These are phyloP conservation scores for Aspergillus diversus DNA, from an alignment of 495 filamentous ascomycete species.

Conservation along the genomic window DNA sequence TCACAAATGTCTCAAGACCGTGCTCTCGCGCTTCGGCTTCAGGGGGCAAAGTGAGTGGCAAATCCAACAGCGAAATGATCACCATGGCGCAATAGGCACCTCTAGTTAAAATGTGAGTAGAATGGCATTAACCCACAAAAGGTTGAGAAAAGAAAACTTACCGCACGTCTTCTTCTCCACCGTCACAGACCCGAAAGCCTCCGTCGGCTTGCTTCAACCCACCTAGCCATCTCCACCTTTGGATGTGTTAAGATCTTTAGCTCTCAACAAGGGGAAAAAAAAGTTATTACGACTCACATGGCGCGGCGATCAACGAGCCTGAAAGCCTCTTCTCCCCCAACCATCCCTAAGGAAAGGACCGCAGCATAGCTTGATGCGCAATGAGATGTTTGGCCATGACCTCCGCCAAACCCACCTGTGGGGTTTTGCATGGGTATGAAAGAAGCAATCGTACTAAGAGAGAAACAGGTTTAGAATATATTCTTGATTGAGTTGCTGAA, in stretches of 20 bases:
- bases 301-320: slow-evolving; percentile 76
- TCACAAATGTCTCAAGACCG: slow-evolving; percentile 59
- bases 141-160: slow-evolving; percentile 39
- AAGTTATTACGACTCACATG: slow-evolving; percentile 57
- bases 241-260: slow-evolving; percentile 26
- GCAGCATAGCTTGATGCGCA: slow-evolving; percentile 85
- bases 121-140: slow-evolving; percentile 3
- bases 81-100: slow-evolving; percentile 90
- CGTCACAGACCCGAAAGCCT: slow-evolving; percentile 76
- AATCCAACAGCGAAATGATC: slow-evolving; percentile 76
- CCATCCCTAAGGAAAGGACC: slow-evolving; percentile 73
- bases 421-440: slow-evolving; percentile 79
- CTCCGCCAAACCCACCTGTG: slow-evolving; percentile 88
- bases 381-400: slow-evolving; percentile 87
- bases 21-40: slow-evolving; percentile 54
- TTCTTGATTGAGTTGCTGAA: background rate
- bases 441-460: slow-evolving; percentile 64
- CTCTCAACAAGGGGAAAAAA: background rate
- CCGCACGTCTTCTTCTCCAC: slow-evolving; percentile 92
- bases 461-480: slow-evolving; percentile 15
- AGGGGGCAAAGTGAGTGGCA: slow-evolving; percentile 78
- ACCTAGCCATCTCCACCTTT: slow-evolving; percentile 82
- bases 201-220: slow-evolving; percentile 81
- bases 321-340: slow-evolving; percentile 72
- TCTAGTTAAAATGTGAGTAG: slow-evolving; percentile 45